Base-by-base conservation (phyloP, 805 yeast genomes). In the Candida odintsovae region DNA sequence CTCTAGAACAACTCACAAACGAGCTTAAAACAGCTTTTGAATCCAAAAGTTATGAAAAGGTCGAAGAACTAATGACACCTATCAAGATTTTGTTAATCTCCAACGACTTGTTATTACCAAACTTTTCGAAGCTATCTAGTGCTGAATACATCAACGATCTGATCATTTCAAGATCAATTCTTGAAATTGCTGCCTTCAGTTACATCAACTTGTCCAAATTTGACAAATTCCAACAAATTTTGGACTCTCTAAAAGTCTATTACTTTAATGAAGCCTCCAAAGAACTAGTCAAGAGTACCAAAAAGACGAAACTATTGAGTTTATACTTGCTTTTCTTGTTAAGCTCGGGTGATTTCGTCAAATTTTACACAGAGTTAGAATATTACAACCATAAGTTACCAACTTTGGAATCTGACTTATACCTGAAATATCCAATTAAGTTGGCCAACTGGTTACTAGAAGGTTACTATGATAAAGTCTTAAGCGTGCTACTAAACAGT, bases 391-490 rank as follows among this genome's bases (percentile, higher is more conserved):
- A 64, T 36, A 54, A 42, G 23, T 13, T 69, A 23, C 51, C 57
- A n/a, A 71, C 58, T 57, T 62, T 63, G 50, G 92, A 88, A 55
- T 71, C 74, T 31, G 96, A 87, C 63, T 71, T 75, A 54, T 87
- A 75, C 63, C 71, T 92, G 55, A 77, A 80, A 41, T 90, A 90
- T 63, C 98, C 98, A 21, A 82, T 92, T 45, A 82, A 82, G 55
- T 80, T 94, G 57, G 98, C 94, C 65, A 82, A 87, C 54, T 88
- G 95, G 85, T 77, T 94, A 54, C 89, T 92, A 84, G 98, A 94
- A 68, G 99, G 99, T 38, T 86, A 92, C 53, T 94, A 90, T 67
- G 94, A 89, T 65, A 87, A 87, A 66, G 92, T 90, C 40, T 86
- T 50, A 35, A 43, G 41, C 6, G 41, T 50, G 2, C 35, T 50